phyloP scores from a whole-genome alignment of 441 rosid species.

The Melastoma candidum region DNA sequence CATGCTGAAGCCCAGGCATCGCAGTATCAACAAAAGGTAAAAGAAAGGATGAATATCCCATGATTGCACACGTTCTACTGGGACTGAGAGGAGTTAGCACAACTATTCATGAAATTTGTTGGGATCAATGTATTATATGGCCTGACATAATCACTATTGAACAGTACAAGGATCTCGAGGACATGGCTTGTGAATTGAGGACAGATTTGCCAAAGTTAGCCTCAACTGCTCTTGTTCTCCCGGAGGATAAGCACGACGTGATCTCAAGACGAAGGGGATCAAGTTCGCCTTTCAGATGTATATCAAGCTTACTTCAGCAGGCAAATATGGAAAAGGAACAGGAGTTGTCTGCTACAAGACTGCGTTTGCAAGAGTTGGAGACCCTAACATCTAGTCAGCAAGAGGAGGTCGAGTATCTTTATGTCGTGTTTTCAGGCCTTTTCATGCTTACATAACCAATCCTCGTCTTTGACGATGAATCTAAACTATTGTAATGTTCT shows the following conservation, averaged over 20 bases:
- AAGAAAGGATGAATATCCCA: constrained; percentile 1
- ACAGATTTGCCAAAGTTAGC: constrained; percentile 37
- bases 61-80: neutral
- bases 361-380: constrained; percentile 68
- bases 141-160: constrained; percentile 11
- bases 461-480: too few species aligned
- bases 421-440: neutral
- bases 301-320: constrained; percentile 79
- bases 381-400: constrained; percentile 46
- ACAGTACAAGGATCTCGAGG: constrained; percentile 81
- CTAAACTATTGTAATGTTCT: too few species aligned
- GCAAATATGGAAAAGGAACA: constrained; percentile 79
- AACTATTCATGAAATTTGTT: too few species aligned
- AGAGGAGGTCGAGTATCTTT: constrained; percentile 51
- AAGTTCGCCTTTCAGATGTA: constrained; percentile 95
- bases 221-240: constrained; percentile 25
- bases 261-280: constrained; percentile 63
- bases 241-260: constrained; percentile 49
- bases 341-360: constrained; percentile 58
- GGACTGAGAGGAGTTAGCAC: too few species aligned
- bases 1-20: constrained; percentile 96
- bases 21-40: constrained; percentile 84
- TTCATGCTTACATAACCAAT: neutral
- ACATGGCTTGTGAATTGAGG: constrained; percentile 59
- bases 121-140: too few species aligned